A percentile compares a stretch with the other conserved stretches of the same genome.
Evolutionary conservation across 495 filamentous ascomycete genomes (phyloP).

Genomic region (Xylona heveae): DNA sequence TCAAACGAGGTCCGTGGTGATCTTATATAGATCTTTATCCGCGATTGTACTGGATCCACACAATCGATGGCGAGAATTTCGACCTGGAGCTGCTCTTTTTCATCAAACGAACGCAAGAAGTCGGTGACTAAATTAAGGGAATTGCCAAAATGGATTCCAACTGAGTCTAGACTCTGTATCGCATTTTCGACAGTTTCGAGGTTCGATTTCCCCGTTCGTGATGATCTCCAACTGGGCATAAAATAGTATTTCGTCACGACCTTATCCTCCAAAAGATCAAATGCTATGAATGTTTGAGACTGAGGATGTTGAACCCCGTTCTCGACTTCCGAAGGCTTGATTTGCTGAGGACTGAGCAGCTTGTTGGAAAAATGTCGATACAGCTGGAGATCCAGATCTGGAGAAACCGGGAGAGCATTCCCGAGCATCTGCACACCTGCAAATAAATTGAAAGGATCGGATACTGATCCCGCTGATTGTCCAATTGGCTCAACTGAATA

Average conservation of each 20-base stretch:
- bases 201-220: slow-evolving; percentile 4
- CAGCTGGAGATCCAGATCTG: slow-evolving; percentile 8
- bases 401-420: slow-evolving; percentile 1
- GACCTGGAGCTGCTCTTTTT: no score
- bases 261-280: slow-evolving; percentile 10
- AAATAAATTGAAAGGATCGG: slow-evolving; percentile 11
- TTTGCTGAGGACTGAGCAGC: slow-evolving; percentile 3
- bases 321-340: no score
- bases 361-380: slow-evolving; percentile 11
- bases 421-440: slow-evolving; percentile 6
- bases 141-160: slow-evolving; percentile 1
- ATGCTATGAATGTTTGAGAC: slow-evolving; percentile 12
- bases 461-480: slow-evolving; percentile 7
- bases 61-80: slow-evolving; percentile 17
- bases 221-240: slow-evolving; percentile 11
- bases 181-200: slow-evolving; percentile 8
- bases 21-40: slow-evolving; percentile 19
- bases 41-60: slow-evolving; percentile 10
- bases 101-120: slow-evolving; percentile 5
- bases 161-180: slow-evolving; percentile 7
- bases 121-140: slow-evolving; percentile 4
- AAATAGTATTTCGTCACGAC: slow-evolving; percentile 13
- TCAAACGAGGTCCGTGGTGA: slow-evolving; percentile 11
- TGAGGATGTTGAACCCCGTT: slow-evolving; percentile 4
- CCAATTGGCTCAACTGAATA: slow-evolving; percentile 16